phyloP scores from a whole-genome alignment of 202 grass and related monocot species.

The Setaria viridis region DNA sequence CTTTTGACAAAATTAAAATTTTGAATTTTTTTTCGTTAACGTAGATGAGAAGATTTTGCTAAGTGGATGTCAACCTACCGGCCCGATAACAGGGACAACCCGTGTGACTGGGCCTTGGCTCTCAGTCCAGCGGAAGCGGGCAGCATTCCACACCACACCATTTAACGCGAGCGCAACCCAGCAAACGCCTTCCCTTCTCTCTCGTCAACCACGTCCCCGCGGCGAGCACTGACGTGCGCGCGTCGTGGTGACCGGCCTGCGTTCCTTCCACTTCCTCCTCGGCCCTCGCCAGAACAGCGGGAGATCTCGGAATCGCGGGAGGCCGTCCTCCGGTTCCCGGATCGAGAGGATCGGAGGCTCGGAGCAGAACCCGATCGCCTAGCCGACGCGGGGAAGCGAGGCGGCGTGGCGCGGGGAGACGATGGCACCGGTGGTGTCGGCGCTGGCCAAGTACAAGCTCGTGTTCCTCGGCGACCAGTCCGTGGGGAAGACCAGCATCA shows the following conservation, averaged over 20 bases:
- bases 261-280: background rate
- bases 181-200: background rate
- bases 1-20: too few relatives aligned
- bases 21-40: too few relatives aligned
- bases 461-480: constrained; percentile 78
- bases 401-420: background rate
- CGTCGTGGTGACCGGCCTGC: constrained; percentile 30
- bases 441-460: constrained; percentile 78
- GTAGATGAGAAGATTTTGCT: too few relatives aligned
- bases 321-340: background rate
- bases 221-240: constrained; percentile 32
- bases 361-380: background rate
- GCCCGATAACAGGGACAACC: too few relatives aligned
- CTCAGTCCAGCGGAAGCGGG: too few relatives aligned
- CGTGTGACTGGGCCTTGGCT: too few relatives aligned
- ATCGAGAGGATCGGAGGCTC: constrained; percentile 3
- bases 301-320: background rate
- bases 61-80: too few relatives aligned
- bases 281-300: background rate
- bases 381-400: background rate
- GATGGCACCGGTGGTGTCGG: constrained; percentile 68
- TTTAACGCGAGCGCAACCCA: background rate
- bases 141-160: background rate
- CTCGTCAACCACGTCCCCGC: constrained; percentile 14
- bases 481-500: constrained; percentile 77